These are phyloP conservation scores for Xerocomellus chrysenteron DNA, from an alignment of 768 basidiomycete genomes.

Conservation along the genomic window DNA sequence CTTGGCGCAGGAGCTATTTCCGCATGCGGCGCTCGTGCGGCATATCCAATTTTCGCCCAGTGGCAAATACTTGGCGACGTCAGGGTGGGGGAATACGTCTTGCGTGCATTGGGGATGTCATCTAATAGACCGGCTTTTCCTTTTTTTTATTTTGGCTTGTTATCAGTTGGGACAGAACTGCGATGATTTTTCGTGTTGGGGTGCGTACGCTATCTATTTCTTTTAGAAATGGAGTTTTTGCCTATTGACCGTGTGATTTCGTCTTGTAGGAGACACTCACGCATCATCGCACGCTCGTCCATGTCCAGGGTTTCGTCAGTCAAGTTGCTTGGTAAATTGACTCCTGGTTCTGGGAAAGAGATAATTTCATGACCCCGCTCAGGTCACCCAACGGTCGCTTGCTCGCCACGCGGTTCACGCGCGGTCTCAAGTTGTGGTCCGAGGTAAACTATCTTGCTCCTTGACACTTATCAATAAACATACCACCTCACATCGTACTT, in stretches of 20 bases:
- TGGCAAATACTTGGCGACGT: slow-evolving; percentile 52
- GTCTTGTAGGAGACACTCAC: slow-evolving; percentile 38
- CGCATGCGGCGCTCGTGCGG: slow-evolving; percentile 50
- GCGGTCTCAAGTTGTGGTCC: slow-evolving; percentile 52
- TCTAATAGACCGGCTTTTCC: background rate
- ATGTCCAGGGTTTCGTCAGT: slow-evolving; percentile 50
- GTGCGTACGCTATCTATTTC: slow-evolving; percentile 18
- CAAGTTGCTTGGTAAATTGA: slow-evolving; percentile 49
- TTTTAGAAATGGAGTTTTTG: background rate
- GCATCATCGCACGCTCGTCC: slow-evolving; percentile 46
- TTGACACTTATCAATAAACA: background rate
- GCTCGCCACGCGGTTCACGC: slow-evolving; percentile 48
- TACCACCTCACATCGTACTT: background rate
- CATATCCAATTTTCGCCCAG: slow-evolving; percentile 57
- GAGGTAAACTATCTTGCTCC: slow-evolving; percentile 30
- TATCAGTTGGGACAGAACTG: slow-evolving; percentile 49
- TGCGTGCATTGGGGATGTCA: background rate
- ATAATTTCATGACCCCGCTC: background rate
- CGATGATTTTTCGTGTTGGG: slow-evolving; percentile 46
- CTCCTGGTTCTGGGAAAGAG: background rate
- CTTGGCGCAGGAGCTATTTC: slow-evolving; percentile 37
- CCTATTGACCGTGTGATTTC: background rate
- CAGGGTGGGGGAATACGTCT: slow-evolving; percentile 38
- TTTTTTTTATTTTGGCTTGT: background rate
- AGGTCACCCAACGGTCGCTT: slow-evolving; percentile 49